Percentiles rank a stretch among this genome's conserved stretches.
These are phyloP conservation scores for Aegilops tauschii DNA, from an alignment of 176 grass and related monocot genomes.

Conservation along the genomic window DNA sequence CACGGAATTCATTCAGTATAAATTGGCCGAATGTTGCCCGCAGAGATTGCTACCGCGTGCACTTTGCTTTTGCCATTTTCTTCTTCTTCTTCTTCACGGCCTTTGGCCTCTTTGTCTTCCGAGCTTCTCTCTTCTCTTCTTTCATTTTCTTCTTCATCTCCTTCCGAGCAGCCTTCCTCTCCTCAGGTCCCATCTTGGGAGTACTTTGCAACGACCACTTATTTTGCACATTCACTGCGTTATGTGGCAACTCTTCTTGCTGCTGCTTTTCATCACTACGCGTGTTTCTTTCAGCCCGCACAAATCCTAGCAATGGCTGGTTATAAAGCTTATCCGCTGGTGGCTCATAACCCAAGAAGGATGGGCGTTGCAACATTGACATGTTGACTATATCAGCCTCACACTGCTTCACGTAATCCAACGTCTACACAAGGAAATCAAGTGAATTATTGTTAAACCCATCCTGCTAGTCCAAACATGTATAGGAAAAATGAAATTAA, in stretches of 20 bases:
- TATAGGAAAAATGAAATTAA: too few species aligned
- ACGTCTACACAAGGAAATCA: slow-evolving; percentile 23
- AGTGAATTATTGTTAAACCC: neutral
- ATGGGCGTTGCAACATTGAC: slow-evolving; percentile 64
- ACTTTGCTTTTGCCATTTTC: slow-evolving; percentile 93
- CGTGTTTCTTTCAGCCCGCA: slow-evolving; percentile 46
- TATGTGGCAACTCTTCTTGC: too few species aligned
- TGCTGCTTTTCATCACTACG: too few species aligned
- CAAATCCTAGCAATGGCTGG: slow-evolving; percentile 67
- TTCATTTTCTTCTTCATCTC: slow-evolving; percentile 91
- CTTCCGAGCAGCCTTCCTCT: slow-evolving; percentile 74
- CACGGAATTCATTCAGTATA: too few species aligned
- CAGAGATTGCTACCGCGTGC: slow-evolving; percentile 47
- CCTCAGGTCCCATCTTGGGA: slow-evolving; percentile 55
- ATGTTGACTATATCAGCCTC: slow-evolving; percentile 80
- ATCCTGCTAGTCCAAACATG: too few species aligned
- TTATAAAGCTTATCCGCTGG: slow-evolving; percentile 78
- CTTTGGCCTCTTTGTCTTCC: slow-evolving; percentile 72
- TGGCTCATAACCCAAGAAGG: slow-evolving; percentile 51
- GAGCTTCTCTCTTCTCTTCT: slow-evolving; percentile 76
- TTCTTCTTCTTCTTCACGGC: slow-evolving; percentile 84
- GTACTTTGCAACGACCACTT: neutral
- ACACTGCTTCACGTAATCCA: slow-evolving; percentile 87
- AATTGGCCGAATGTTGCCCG: too few species aligned
- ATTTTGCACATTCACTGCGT: slow-evolving; percentile 20